Evolutionary conservation across 2,329 filamentous ascomycete genomes (phyloP).

Genomic region (Penicillium sp.): DNA sequence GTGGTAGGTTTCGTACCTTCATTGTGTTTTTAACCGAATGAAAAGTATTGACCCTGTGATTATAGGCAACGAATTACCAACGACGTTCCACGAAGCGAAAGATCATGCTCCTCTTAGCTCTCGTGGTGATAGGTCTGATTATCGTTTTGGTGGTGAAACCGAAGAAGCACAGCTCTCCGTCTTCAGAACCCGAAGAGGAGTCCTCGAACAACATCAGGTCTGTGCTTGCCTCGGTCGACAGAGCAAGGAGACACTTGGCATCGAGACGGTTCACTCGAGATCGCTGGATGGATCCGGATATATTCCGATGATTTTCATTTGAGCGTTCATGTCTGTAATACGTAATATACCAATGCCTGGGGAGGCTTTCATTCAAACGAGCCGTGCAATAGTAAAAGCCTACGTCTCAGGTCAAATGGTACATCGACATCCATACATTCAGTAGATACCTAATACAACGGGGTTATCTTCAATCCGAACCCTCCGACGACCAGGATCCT

Average conservation of each 20-base stretch:
- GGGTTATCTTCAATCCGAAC: background rate
- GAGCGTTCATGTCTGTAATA: constrained; percentile 16
- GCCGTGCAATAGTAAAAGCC: background rate
- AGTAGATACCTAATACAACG: background rate
- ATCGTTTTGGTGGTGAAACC: constrained; percentile 82
- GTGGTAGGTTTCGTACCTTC: constrained; percentile 53
- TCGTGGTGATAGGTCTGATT: constrained; percentile 83
- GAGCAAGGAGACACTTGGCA: constrained; percentile 23
- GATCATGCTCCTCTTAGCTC: constrained; percentile 81
- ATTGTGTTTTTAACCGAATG: no score
- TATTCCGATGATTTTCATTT: constrained; percentile 32
- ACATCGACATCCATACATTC: background rate
- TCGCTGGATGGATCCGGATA: constrained; percentile 39
- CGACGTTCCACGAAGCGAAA: constrained; percentile 85
- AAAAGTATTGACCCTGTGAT: background rate
- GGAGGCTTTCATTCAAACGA: background rate
- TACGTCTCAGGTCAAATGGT: background rate
- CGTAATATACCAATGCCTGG: constrained; percentile 13
- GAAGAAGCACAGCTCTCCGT: constrained; percentile 47
- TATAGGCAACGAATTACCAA: constrained; percentile 78
- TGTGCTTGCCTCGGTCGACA: constrained; percentile 23
- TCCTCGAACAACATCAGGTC: constrained; percentile 26
- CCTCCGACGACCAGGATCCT: background rate
- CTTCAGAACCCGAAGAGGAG: constrained; percentile 27
- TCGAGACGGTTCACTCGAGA: constrained; percentile 28